Evolutionary conservation across 257 asterid genomes (phyloP), one percentile per base, ranked within the genome.

Genomic region (Echium plantagineum): DNA sequence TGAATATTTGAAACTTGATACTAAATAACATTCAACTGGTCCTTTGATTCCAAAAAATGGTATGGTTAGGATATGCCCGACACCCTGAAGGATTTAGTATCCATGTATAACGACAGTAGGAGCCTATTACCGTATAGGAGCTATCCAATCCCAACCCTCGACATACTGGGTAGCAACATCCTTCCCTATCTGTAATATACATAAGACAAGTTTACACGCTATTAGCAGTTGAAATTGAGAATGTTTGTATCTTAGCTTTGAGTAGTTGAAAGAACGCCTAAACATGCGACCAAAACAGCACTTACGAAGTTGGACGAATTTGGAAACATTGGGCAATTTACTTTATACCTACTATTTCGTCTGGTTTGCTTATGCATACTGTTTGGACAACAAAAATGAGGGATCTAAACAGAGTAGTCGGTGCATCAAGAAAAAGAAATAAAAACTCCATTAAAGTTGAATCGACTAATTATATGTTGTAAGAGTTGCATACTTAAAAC

Each of bases 101-200:
- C 49, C 17, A 42, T 42, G 49, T 42, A 42, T 1, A 42, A 7
- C 13, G 13, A 20, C 22, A 52, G 3, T 22, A 16, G 21, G 21
- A 52, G 17, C 3, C 3, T 42, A 42, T 42, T 42, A 88, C 98
- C 98, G 83, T 71, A 88, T 86, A 35, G 98, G 98, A 74, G 94
- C 78, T 71, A 91, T 86, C 98, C 98, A 88, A 77, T 91, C 97
- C 98, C 98, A 91, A 24, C 95, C 98, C 72, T 91, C 90, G 9
- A 91, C 98, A 69, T 91, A 91, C 55, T 91, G 97, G 59, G 96
- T 74, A 57, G 96, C 95, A 55, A 91, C 95, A 77, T 88, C 97
- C 76, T 91, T 88, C 74, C 91, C 98, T 71, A 91, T 91, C 98
- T 91, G 69, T 63, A 61, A 60, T 31, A 49, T 5, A 63, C 73